A percentile compares a stretch with the other conserved stretches of the same genome.
phyloP scores from a whole-genome alignment of 306 rosid species.

The Fragaria vesca region DNA sequence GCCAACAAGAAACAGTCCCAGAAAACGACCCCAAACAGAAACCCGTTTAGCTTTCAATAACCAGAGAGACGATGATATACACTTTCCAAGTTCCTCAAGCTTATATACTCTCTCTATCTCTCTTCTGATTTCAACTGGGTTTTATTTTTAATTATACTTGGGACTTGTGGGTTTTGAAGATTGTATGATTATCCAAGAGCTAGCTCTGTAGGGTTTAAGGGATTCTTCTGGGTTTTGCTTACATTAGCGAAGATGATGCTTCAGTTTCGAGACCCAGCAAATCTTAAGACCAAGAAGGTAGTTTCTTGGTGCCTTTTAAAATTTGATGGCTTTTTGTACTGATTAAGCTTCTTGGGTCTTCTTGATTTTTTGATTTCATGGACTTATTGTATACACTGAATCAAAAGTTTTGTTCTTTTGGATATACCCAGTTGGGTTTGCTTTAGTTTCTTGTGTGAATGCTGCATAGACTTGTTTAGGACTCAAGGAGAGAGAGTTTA shows the following conservation, averaged over 20 bases:
- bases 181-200: not conserved
- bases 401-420: not conserved
- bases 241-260: constrained; percentile 56
- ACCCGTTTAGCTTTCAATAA: not conserved
- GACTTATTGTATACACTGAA: not conserved
- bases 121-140: not conserved
- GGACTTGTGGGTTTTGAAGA: not conserved
- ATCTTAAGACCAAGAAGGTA: constrained; percentile 73
- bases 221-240: constrained; percentile 6
- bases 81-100: not conserved
- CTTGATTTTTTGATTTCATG: not conserved
- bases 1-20: not conserved
- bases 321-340: not conserved
- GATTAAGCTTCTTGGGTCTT: not conserved
- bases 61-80: not conserved
- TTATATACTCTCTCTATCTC: not conserved
- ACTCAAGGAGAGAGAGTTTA: not conserved
- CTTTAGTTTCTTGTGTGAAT: not conserved
- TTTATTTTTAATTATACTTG: not conserved
- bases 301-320: not conserved
- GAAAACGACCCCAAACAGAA: constrained; percentile 5
- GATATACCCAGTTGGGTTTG: constrained; percentile 8
- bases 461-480: not conserved
- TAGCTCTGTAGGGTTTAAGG: not conserved
- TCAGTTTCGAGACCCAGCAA: constrained; percentile 53